A percentile compares a stretch with the other conserved stretches of the same genome.
Evolutionary conservation across 2,329 filamentous ascomycete species (phyloP).

Genomic region (Pezicula carpinea): DNA sequence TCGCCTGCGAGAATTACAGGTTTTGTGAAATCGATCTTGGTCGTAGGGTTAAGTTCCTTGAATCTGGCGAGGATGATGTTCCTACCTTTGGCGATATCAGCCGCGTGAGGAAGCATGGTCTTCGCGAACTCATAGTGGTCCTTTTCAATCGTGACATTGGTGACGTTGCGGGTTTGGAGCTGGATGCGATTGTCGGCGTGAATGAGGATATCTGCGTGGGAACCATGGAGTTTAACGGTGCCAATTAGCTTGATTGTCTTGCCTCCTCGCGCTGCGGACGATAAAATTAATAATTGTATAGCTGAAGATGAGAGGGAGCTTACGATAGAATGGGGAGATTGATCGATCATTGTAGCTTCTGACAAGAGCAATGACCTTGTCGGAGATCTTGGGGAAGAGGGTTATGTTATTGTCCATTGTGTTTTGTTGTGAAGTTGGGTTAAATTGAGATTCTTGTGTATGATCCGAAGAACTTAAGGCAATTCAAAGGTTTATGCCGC

Average conservation of each 20-base stretch:
- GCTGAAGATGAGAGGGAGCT: too few species aligned
- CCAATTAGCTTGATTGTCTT: constrained; percentile 7
- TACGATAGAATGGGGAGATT: not conserved
- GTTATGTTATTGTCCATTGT: constrained; percentile 1
- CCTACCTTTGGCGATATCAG: constrained; percentile 6
- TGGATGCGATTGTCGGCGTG: constrained; percentile 9
- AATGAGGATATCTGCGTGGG: constrained; percentile 19
- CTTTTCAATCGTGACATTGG: not conserved
- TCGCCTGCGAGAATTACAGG: constrained; percentile 21
- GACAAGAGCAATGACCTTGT: constrained; percentile 9
- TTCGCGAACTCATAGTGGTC: constrained; percentile 11
- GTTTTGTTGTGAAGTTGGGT: too few species aligned
- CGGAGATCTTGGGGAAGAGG: constrained; percentile 17
- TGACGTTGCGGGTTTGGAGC: constrained; percentile 17
- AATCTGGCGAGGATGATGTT: constrained; percentile 4
- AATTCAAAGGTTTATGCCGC: too few species aligned
- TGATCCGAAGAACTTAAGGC: too few species aligned
- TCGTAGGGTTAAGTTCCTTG: constrained; percentile 6
- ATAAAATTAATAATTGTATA: too few species aligned
- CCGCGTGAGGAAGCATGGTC: constrained; percentile 3
- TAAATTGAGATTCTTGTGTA: too few species aligned
- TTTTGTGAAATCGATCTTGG: constrained; percentile 1
- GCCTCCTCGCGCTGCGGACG: too few species aligned
- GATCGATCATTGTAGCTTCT: constrained; percentile 4
- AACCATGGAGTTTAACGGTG: constrained; percentile 22